A percentile compares a stretch with the other conserved stretches of the same genome.
phyloP scores from a whole-genome alignment of 176 grass and related monocot genomes.

The Panicum miliaceum region DNA sequence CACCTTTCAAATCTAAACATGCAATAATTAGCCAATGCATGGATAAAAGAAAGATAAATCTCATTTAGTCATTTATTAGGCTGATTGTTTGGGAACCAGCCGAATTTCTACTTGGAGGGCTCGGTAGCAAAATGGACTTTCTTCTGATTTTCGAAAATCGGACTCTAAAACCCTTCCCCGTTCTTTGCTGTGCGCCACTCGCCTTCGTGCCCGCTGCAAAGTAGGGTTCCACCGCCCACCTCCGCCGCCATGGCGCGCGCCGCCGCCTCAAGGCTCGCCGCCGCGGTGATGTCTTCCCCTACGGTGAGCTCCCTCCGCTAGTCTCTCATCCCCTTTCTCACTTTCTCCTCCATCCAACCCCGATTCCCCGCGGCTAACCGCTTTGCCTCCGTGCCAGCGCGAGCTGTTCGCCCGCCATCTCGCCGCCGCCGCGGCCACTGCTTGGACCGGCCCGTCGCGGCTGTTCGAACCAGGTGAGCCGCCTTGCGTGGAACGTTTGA shows the following conservation, averaged over 20 bases:
- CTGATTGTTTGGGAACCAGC: no score
- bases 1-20: no score
- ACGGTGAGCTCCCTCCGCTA: constrained; percentile 34
- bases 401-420: constrained; percentile 57
- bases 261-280: constrained; percentile 52
- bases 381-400: constrained; percentile 40
- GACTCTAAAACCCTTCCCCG: no score
- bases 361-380: constrained; percentile 1
- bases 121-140: no score
- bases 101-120: no score
- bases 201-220: not conserved
- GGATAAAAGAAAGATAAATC: no score
- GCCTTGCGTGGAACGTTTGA: not conserved
- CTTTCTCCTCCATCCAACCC: not conserved
- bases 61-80: no score
- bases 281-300: constrained; percentile 22
- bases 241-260: constrained; percentile 52
- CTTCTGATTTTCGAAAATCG: no score
- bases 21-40: no score
- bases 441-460: constrained; percentile 29
- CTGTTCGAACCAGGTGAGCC: constrained; percentile 38
- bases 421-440: constrained; percentile 30
- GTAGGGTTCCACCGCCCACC: constrained; percentile 42
- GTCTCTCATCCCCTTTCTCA: no score
- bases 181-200: not conserved